Evolutionary conservation across 2,329 filamentous ascomycete genomes (phyloP).

Genomic region (Fusarium sp.): DNA sequence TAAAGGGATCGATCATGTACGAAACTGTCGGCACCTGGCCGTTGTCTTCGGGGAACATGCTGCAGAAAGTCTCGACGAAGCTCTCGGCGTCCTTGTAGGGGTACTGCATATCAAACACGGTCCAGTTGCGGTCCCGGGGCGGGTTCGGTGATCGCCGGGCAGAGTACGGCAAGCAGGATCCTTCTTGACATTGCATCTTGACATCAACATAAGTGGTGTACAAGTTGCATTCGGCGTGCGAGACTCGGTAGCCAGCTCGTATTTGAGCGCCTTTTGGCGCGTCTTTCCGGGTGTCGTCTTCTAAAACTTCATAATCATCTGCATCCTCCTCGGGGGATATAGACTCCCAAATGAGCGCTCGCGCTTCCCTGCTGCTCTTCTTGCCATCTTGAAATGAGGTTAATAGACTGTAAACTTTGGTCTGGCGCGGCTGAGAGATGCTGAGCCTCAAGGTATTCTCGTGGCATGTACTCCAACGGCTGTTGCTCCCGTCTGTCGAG

Average conservation of each 20-base stretch:
- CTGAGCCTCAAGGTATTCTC: not conserved
- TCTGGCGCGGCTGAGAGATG: not conserved
- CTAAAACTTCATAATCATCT: not conserved
- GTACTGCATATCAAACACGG: not conserved
- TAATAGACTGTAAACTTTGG: not conserved
- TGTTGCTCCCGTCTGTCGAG: not conserved
- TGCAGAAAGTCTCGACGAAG: not conserved
- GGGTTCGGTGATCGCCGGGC: not conserved
- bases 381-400: not conserved
- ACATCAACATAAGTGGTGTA: not conserved
- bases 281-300: not conserved
- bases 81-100: not conserved
- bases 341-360: not conserved
- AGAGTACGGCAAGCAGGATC: not conserved
- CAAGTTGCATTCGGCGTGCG: not conserved
- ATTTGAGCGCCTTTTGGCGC: not conserved
- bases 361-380: not conserved
- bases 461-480: rapidly evolving
- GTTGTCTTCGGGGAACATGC: not conserved
- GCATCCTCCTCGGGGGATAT: not conserved
- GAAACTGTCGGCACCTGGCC: not conserved
- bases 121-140: not conserved
- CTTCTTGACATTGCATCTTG: not conserved
- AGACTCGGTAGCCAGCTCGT: not conserved
- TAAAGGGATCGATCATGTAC: not conserved